phyloP scores from a whole-genome alignment of 768 basidiomycete genomes.

The Tylopilus felleus region DNA sequence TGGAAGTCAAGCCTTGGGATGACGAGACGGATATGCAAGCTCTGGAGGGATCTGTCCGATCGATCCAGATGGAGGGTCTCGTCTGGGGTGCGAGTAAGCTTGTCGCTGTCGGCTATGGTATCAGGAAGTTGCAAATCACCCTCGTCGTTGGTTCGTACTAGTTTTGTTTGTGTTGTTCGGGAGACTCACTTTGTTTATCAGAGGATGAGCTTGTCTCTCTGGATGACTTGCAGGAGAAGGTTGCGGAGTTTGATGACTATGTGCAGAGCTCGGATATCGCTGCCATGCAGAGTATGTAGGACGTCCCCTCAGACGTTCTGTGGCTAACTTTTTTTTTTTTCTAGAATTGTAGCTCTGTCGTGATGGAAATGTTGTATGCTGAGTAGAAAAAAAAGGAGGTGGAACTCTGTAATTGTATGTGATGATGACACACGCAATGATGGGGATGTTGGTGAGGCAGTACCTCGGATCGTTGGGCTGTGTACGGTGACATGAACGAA shows the following conservation, averaged over 20 bases:
- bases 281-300: constrained; percentile 81
- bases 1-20: constrained; percentile 99
- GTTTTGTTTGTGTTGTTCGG: neutral
- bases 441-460: neutral
- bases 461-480: constrained; percentile 5
- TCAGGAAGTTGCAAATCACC: constrained; percentile 84
- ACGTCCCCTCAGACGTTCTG: neutral
- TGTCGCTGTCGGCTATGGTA: constrained; percentile 89
- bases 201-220: constrained; percentile 95
- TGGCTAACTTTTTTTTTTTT: constrained; percentile 4
- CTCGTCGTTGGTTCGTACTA: constrained; percentile 50
- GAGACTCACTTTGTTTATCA: constrained; percentile 27
- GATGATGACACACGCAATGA: neutral
- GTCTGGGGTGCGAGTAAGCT: constrained; percentile 95
- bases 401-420: constrained; percentile 10
- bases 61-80: constrained; percentile 85
- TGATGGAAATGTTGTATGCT: constrained; percentile 4
- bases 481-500: constrained; percentile 20
- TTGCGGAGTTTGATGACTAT: constrained; percentile 80
- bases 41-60: constrained; percentile 79
- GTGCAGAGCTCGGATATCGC: constrained; percentile 90
- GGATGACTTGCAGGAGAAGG: constrained; percentile 91
- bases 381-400: constrained; percentile 5
- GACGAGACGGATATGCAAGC: constrained; percentile 96
- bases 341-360: constrained; percentile 21